Conservation (phyloP, 2,329 filamentous ascomycete species). For the Dichotomopilus funicola region DNA sequence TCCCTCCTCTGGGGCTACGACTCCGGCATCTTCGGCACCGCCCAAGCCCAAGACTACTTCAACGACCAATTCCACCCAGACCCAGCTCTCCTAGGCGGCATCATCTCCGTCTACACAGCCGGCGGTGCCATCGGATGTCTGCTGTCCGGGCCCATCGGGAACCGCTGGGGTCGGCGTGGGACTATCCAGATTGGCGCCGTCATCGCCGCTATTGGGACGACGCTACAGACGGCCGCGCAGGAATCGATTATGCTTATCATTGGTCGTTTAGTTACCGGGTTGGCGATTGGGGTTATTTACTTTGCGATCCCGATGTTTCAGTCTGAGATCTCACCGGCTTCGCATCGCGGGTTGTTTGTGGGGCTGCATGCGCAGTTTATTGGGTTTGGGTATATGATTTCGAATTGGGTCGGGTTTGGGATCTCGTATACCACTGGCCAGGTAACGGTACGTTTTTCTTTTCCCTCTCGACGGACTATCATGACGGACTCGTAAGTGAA, state of each 20-base stretch:
- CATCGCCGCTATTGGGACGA: not conserved
- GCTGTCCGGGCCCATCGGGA: not conserved
- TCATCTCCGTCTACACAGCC: not conserved
- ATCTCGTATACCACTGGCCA: not conserved
- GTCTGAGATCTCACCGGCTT: not conserved
- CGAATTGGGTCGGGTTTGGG: not conserved
- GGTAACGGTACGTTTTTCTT: not conserved
- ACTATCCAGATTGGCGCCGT: not conserved
- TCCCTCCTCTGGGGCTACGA: not conserved
- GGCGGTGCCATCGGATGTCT: not conserved
- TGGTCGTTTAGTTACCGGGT: not conserved
- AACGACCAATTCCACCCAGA: not conserved
- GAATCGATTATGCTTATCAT: not conserved
- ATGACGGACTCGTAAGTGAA: not conserved
- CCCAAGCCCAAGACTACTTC: not conserved
- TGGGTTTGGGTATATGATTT: not conserved
- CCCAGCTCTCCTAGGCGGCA: not conserved
- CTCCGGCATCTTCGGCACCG: not conserved
- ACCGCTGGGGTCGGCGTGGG: not conserved
- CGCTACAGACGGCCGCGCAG: not conserved
- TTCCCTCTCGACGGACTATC: not conserved
- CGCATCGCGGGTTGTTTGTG: not conserved
- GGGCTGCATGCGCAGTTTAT: not conserved
- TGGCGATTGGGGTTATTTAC: not conserved
- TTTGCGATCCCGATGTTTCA: not conserved